Evolutionary conservation across 768 basidiomycete genomes (phyloP).

Genomic region (Tylopilus felleus): DNA sequence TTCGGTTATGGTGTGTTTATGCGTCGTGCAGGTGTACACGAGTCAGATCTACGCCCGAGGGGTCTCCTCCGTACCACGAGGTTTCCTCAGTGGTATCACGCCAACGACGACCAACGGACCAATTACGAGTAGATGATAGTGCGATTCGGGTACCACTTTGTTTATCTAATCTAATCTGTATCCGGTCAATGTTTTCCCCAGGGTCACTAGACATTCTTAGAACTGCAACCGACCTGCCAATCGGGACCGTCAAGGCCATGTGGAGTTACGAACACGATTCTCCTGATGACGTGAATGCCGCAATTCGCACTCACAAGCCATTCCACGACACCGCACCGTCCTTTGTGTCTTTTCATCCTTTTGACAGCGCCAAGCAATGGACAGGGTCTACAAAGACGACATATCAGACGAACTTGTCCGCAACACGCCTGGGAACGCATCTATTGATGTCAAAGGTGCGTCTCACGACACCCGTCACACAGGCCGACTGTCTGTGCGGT

Average conservation of each 20-base stretch:
- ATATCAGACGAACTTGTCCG: background rate
- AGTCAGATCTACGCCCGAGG: constrained; percentile 86
- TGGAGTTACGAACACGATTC: background rate
- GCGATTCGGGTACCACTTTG: background rate
- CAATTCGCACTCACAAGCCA: background rate
- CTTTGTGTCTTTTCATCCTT: background rate
- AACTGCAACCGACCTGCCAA: constrained; percentile 3
- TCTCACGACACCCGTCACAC: background rate
- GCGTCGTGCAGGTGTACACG: constrained; percentile 61
- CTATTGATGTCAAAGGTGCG: constrained; percentile 21
- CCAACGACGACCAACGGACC: constrained; percentile 14
- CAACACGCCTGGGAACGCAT: constrained; percentile 20
- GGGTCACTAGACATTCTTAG: background rate
- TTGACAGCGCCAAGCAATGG: background rate
- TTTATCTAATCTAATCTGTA: constrained; percentile 13
- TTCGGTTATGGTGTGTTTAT: background rate
- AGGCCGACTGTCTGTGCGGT: background rate
- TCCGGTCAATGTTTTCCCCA: background rate
- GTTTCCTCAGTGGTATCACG: constrained; percentile 35
- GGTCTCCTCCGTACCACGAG: constrained; percentile 78
- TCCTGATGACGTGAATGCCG: background rate
- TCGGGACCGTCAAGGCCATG: background rate
- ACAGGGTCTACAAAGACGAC: background rate
- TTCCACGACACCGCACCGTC: background rate
- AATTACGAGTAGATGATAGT: constrained; percentile 13